These are phyloP conservation scores for Phialophora verrucosa DNA, from an alignment of 2,329 filamentous ascomycete species.

Conservation along the genomic window DNA sequence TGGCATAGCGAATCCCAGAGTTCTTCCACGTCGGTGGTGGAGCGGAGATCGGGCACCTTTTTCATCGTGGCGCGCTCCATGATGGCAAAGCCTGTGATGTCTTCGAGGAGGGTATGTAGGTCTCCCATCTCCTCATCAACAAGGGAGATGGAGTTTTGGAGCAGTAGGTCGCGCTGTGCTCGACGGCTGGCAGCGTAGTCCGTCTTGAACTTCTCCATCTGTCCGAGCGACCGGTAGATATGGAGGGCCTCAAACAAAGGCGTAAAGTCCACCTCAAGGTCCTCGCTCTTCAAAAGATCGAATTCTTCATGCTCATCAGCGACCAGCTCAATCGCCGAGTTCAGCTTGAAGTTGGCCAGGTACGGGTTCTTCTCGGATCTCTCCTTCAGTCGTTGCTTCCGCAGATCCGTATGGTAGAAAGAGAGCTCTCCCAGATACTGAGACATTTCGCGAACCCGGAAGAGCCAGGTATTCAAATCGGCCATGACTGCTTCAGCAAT, in stretches of 20 bases:
- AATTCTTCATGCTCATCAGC: slow-evolving; percentile 96
- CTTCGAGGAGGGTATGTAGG: slow-evolving; percentile 88
- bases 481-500: slow-evolving; percentile 97
- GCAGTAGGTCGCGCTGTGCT: slow-evolving; percentile 86
- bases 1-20: slow-evolving; percentile 98
- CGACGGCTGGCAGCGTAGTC: slow-evolving; percentile 92
- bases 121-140: slow-evolving; percentile 82
- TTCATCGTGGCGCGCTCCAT: slow-evolving; percentile 94
- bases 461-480: slow-evolving; percentile 96
- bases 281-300: slow-evolving; percentile 92
- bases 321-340: slow-evolving; percentile 93
- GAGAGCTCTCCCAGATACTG: slow-evolving; percentile 95
- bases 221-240: slow-evolving; percentile 92
- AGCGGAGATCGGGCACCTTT: slow-evolving; percentile 80
- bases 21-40: slow-evolving; percentile 90
- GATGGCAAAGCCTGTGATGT: slow-evolving; percentile 94
- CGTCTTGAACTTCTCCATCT: slow-evolving; percentile 85
- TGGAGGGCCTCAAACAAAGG: slow-evolving; percentile 94
- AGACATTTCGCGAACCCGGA: slow-evolving; percentile 90
- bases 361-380: slow-evolving; percentile 77
- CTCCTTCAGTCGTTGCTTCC: slow-evolving; percentile 81
- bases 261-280: slow-evolving; percentile 91
- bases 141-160: slow-evolving; percentile 72
- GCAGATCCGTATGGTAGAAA: slow-evolving; percentile 92
- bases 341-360: slow-evolving; percentile 83